Percentiles rank a stretch among this genome's conserved stretches.
Evolutionary conservation across 139 green algal species (phyloP).

Genomic region (Volvox africanus): DNA sequence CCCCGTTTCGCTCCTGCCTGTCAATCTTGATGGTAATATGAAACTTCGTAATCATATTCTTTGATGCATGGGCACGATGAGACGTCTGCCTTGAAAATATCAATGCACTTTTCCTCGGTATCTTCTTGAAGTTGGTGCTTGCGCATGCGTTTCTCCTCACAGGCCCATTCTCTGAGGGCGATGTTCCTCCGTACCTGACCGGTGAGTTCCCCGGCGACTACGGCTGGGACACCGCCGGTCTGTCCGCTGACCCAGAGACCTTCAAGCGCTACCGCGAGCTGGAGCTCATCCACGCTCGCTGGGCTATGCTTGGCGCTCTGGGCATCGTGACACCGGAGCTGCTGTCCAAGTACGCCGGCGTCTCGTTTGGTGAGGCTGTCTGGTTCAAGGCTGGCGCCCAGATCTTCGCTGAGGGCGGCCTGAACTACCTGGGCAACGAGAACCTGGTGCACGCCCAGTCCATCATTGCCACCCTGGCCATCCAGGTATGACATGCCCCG

Average conservation of each 20-base stretch:
- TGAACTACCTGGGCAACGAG: conserved; percentile 85
- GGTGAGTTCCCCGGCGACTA: conserved; percentile 90
- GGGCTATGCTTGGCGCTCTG: conserved; percentile 95
- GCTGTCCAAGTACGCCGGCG: conserved; percentile 56
- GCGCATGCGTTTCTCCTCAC: not conserved
- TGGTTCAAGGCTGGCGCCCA: conserved; percentile 93
- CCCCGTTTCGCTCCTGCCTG: too few species aligned
- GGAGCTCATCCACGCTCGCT: conserved; percentile 88
- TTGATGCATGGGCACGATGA: too few species aligned
- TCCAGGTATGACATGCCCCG: too few species aligned
- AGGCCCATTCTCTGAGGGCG: conserved; percentile 84
- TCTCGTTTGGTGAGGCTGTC: conserved; percentile 76
- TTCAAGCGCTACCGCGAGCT: conserved; percentile 87
- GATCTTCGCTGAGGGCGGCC: conserved; percentile 81
- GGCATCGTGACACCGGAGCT: conserved; percentile 80
- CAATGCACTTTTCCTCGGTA: too few species aligned
- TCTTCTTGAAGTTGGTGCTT: too few species aligned
- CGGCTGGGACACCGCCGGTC: conserved; percentile 94
- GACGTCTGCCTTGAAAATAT: too few species aligned
- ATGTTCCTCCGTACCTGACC: conserved; percentile 86
- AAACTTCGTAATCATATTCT: too few species aligned
- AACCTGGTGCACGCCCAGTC: conserved; percentile 91
- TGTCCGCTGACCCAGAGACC: conserved; percentile 89
- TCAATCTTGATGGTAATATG: too few species aligned
- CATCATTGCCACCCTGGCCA: conserved; percentile 88